Evolutionary conservation across 768 basidiomycete genomes (phyloP), one percentile per base, ranked within the genome.

Genomic region (Psilocybe cyanescens): DNA sequence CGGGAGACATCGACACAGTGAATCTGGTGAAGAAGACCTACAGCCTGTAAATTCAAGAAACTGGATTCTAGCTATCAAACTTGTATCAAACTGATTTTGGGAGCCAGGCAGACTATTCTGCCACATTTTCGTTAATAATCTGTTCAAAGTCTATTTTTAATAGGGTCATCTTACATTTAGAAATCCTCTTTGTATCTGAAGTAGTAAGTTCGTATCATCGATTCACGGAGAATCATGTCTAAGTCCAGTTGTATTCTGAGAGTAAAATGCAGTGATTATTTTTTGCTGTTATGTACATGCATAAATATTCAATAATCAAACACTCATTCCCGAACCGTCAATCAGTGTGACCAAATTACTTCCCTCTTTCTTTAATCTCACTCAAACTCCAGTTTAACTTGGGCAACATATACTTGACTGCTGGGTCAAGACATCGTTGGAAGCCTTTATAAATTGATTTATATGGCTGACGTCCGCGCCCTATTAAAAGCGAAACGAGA

Each of bases 401-500:
- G 4, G 33, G 14, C 41, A 12, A 12, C 41, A 14, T 44, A 44
- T 44, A 14, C 41, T 16, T 44, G 14, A 44, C 11, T n/a, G 41
- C 41, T n/a, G 4, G 24, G 24, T 24, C 24, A 24, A 24, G 24
- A 24, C 24, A 24, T 16, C 41, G 14, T 44, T n/a, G 4, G 14
- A 41, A 19, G 39, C n/a, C 12, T 9, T 19, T 52, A 51, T 31
- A 17, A 16, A 57, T 30, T 11, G 50, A 31, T 3, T n/a, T 47
- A 28, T 60, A 93, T 92, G 91, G 74, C 91, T n/a, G 90, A 94
- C 71, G 88, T 86, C 35, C 91, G 93, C 58, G 83, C 91, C 29
- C 81, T 95, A 46, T 86, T 94, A 66, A 90, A 89, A 69, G 90
- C 90, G n/a, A 93, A 92, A 76, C 82, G 92, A 48, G 85, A 91